phyloP scores from a whole-genome alignment of 1,284 basidiomycete genomes.

The Fistulina hepatica region DNA sequence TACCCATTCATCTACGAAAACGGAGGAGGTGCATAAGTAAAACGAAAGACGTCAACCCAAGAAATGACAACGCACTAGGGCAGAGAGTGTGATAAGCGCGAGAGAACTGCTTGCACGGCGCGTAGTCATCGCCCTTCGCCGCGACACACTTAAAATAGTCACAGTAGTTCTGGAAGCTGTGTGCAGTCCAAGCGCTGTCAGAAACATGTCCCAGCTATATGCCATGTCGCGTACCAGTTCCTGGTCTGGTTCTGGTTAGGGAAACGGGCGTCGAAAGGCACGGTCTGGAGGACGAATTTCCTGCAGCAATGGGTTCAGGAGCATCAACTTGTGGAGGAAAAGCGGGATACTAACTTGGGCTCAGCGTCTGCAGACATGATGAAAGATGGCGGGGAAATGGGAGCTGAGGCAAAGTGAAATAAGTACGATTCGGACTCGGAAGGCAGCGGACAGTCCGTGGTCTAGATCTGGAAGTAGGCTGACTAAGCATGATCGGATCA shows the following conservation, averaged over 20 bases:
- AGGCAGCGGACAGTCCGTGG: too few species aligned
- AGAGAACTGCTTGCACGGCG: conserved; percentile 98
- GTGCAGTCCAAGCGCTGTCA: conserved; percentile 5
- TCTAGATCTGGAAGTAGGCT: too few species aligned
- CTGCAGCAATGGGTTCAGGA: too few species aligned
- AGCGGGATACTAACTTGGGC: too few species aligned
- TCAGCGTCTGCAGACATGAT: too few species aligned
- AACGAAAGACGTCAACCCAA: too few species aligned
- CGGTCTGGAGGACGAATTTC: conserved; percentile 79
- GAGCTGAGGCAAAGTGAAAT: too few species aligned
- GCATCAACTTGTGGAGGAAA: too few species aligned
- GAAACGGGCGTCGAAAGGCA: conserved; percentile 87
- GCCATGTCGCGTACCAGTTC: conserved; percentile 60
- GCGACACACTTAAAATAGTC: conserved; percentile 97
- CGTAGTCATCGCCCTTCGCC: conserved; percentile 96
- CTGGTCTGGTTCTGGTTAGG: conserved; percentile 93
- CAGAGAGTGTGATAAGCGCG: conserved; percentile 94
- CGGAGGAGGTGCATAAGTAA: conserved; percentile 7
- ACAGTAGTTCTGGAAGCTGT: conserved; percentile 89
- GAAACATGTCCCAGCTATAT: conserved; percentile 1
- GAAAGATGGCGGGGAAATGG: too few species aligned
- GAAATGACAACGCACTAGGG: conserved; percentile 66
- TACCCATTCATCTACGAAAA: conserved; percentile 72
- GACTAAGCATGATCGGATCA: too few species aligned
- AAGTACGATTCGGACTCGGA: too few species aligned